Conservation (phyloP, 2,329 filamentous ascomycete species). For the Cladobotryum protrusum region DNA sequence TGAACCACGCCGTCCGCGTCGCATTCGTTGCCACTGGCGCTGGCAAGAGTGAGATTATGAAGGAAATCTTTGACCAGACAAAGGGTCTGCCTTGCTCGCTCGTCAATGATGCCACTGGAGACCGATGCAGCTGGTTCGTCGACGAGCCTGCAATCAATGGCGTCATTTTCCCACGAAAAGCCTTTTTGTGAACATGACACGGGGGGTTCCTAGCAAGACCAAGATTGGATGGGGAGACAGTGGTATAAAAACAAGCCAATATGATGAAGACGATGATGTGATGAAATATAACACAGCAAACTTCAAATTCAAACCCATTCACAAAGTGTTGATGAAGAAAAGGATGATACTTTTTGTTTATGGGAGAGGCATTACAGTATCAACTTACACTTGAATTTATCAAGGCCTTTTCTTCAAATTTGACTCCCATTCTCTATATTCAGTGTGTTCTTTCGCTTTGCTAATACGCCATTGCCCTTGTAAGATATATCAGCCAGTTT, state of each 20-base stretch:
- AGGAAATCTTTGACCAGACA: slow-evolving; percentile 80
- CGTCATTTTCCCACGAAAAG: slow-evolving; percentile 72
- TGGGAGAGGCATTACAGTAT: too few relatives aligned
- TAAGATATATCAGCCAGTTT: too few relatives aligned
- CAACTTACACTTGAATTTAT: too few relatives aligned
- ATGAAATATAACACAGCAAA: background rate
- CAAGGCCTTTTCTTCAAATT: too few relatives aligned
- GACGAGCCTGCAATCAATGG: slow-evolving; percentile 81
- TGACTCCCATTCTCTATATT: too few relatives aligned
- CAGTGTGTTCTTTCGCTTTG: too few relatives aligned
- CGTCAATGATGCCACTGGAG: slow-evolving; percentile 76
- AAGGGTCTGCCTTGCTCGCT: slow-evolving; percentile 77
- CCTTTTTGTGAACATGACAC: slow-evolving; percentile 42
- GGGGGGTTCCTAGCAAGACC: background rate
- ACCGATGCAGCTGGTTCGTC: slow-evolving; percentile 93
- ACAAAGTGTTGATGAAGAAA: too few relatives aligned
- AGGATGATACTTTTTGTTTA: too few relatives aligned
- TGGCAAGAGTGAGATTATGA: slow-evolving; percentile 87
- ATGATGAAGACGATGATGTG: background rate
- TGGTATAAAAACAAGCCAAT: background rate
- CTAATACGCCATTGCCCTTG: too few relatives aligned
- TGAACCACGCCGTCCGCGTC: slow-evolving; percentile 78
- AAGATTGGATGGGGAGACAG: background rate
- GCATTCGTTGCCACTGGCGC: slow-evolving; percentile 87
- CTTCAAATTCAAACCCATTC: too few relatives aligned